These are phyloP conservation scores for Globisporangium cystogenes DNA, from an alignment of 352 stramenopile species.

Conservation along the genomic window DNA sequence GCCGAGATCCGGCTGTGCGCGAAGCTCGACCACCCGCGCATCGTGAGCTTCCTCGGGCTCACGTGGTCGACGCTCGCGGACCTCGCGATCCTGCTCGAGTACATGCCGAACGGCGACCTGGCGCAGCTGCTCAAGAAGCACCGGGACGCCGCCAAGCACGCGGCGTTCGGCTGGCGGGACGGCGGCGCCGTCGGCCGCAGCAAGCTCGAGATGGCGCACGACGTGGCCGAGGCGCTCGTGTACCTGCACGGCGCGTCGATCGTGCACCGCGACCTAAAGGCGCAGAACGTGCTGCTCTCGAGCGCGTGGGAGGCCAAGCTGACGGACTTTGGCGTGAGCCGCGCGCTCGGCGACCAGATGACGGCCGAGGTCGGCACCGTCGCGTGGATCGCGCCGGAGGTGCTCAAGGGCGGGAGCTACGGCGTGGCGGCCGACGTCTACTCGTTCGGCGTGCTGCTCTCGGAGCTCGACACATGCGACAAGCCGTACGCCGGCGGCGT, in stretches of 20 bases:
- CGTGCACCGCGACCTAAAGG: constrained; percentile 56
- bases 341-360: constrained; percentile 23
- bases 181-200: background rate
- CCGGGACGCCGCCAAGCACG: constrained; percentile 8
- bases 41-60: constrained; percentile 21
- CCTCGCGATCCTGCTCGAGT: constrained; percentile 22
- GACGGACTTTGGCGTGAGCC: constrained; percentile 30
- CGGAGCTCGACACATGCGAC: constrained; percentile 40
- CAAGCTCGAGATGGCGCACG: constrained; percentile 16
- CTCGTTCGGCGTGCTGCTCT: constrained; percentile 49
- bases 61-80: constrained; percentile 17
- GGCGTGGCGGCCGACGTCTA: constrained; percentile 49
- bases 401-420: constrained; percentile 43
- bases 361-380: constrained; percentile 51
- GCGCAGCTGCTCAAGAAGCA: constrained; percentile 15
- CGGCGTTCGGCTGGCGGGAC: constrained; percentile 26
- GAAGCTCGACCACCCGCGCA: constrained; percentile 17
- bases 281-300: constrained; percentile 49
- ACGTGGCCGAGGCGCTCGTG: constrained; percentile 21
- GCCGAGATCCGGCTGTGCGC: constrained; percentile 20
- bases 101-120: constrained; percentile 28
- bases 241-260: constrained; percentile 31
- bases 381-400: constrained; percentile 48
- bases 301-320: constrained; percentile 20
- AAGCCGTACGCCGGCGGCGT: constrained; percentile 31